phyloP scores from a whole-genome alignment of 2,329 filamentous ascomycete genomes.

The Plectosphaerella sp. region DNA sequence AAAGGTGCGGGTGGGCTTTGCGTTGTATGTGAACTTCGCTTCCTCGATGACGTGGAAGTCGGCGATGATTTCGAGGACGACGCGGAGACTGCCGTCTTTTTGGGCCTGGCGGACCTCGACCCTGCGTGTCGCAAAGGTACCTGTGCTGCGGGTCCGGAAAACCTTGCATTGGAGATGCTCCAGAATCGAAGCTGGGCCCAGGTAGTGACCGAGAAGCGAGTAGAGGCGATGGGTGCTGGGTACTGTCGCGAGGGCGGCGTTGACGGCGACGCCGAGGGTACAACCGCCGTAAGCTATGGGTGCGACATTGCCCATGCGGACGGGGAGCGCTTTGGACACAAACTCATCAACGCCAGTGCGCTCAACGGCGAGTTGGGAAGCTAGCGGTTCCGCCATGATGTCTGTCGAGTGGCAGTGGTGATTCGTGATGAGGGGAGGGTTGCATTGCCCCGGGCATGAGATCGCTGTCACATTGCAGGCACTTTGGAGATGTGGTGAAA shows the following conservation, averaged over 20 bases:
- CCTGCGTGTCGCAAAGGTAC: constrained; percentile 41
- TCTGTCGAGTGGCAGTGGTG: too few species aligned
- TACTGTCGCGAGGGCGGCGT: constrained; percentile 34
- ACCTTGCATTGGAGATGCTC: constrained; percentile 31
- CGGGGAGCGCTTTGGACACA: constrained; percentile 19
- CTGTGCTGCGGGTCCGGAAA: constrained; percentile 33
- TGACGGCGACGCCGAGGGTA: constrained; percentile 32
- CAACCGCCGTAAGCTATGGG: constrained; percentile 40
- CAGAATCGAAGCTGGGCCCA: constrained; percentile 37
- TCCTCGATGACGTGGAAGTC: constrained; percentile 42
- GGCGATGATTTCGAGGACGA: constrained; percentile 35
- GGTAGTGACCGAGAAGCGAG: constrained; percentile 39
- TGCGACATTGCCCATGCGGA: constrained; percentile 24
- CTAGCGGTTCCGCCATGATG: neutral
- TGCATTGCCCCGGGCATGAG: too few species aligned
- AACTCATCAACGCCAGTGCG: constrained; percentile 12
- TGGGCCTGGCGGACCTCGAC: constrained; percentile 38
- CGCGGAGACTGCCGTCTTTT: constrained; percentile 27
- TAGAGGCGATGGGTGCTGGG: constrained; percentile 34
- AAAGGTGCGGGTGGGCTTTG: constrained; percentile 26
- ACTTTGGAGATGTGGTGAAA: too few species aligned
- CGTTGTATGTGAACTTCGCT: constrained; percentile 30
- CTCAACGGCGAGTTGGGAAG: constrained; percentile 5
- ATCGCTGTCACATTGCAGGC: too few species aligned
- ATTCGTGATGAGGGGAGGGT: too few species aligned